A percentile compares a stretch with the other conserved stretches of the same genome.
Evolutionary conservation across 164 flowering plant species (phyloP).

Genomic region (Piper longum): DNA sequence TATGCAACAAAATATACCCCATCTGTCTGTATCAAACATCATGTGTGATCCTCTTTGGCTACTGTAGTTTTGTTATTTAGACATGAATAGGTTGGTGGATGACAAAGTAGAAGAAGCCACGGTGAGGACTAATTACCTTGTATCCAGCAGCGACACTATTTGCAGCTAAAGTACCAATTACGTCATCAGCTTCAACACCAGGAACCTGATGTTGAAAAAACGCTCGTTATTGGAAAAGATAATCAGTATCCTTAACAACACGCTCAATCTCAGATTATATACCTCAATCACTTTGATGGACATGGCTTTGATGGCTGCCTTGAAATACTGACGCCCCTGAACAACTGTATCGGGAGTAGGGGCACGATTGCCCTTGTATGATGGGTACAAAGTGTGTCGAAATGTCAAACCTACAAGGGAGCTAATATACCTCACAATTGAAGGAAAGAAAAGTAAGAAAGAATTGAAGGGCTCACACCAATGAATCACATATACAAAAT

Average conservation of each 20-base stretch:
- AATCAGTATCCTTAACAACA: too few relatives aligned
- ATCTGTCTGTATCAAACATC: too few relatives aligned
- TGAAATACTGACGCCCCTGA: slow-evolving; percentile 87
- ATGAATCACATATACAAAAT: background rate
- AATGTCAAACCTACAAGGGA: slow-evolving; percentile 55
- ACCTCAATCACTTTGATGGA: slow-evolving; percentile 95
- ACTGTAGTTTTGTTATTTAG: too few relatives aligned
- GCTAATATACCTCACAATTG: background rate
- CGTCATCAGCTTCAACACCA: slow-evolving; percentile 99
- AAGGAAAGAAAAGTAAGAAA: background rate
- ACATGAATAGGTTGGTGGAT: background rate
- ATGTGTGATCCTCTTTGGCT: background rate
- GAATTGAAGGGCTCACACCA: background rate
- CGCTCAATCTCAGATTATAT: background rate
- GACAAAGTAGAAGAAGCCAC: background rate
- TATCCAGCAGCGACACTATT: slow-evolving; percentile 73
- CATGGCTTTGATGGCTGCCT: slow-evolving; percentile 90
- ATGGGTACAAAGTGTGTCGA: slow-evolving; percentile 80
- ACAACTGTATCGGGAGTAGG: slow-evolving; percentile 95
- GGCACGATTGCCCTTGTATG: slow-evolving; percentile 75
- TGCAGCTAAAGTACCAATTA: slow-evolving; percentile 85
- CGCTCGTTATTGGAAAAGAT: background rate
- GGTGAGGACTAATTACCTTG: slow-evolving; percentile 34
- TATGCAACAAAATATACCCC: too few relatives aligned
- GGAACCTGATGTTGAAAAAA: slow-evolving; percentile 47